Evolutionary conservation across 2,329 filamentous ascomycete species (phyloP).

Genomic region (Claviceps citrina): DNA sequence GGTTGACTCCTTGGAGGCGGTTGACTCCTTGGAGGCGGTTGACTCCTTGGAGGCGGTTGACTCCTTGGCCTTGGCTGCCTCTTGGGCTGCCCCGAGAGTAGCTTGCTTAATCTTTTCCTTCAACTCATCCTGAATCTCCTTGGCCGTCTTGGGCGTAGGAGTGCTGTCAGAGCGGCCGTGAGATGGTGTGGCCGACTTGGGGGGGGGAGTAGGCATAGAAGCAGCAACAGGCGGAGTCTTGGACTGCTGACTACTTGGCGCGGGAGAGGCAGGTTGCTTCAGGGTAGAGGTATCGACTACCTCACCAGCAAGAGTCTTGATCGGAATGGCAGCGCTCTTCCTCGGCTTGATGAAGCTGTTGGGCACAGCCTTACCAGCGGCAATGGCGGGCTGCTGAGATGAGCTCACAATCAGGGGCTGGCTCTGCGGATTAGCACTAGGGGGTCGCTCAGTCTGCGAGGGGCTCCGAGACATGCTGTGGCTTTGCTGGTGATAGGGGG

Average conservation of each 20-base stretch:
- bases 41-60: no score
- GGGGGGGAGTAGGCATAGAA: constrained; percentile 65
- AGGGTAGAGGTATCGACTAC: constrained; percentile 52
- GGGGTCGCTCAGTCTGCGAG: constrained; percentile 56
- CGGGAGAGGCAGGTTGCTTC: constrained; percentile 42
- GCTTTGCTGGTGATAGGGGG: constrained; percentile 35
- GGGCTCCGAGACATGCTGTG: constrained; percentile 68
- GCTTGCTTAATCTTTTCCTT: constrained; percentile 62
- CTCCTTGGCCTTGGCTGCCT: constrained; percentile 16
- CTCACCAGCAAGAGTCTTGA: constrained; percentile 72
- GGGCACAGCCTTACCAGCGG: constrained; percentile 33
- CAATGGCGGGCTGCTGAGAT: constrained; percentile 46
- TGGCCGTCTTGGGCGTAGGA: constrained; percentile 52
- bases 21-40: no score
- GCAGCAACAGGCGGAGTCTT: constrained; percentile 58
- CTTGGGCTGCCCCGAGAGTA: constrained; percentile 20
- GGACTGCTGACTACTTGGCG: constrained; percentile 36
- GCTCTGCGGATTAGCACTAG: constrained; percentile 48
- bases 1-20: constrained; percentile 12
- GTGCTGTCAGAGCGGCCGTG: constrained; percentile 59
- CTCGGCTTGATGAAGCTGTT: constrained; percentile 35
- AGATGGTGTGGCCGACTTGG: constrained; percentile 53
- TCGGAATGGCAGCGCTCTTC: constrained; percentile 64
- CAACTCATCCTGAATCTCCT: constrained; percentile 73
- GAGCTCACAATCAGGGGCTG: constrained; percentile 47